Percentiles rank a stretch among this genome's conserved stretches.
Evolutionary conservation across 2,329 filamentous ascomycete genomes (phyloP).

Genomic region (Gaeumannomyces sp.): DNA sequence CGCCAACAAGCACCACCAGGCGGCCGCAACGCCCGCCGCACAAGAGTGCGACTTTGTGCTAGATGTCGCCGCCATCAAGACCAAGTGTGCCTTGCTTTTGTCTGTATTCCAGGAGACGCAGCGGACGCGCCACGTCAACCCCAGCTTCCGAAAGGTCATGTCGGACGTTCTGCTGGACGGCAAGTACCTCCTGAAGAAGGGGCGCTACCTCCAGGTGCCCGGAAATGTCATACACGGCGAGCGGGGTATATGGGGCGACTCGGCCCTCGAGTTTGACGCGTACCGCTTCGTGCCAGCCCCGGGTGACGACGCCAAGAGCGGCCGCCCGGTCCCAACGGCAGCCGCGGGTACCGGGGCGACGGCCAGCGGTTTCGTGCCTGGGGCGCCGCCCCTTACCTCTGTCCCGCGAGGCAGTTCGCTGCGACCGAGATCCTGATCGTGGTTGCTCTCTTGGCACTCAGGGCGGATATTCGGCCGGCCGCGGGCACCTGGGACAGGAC

Average conservation of each 20-base stretch:
- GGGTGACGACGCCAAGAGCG: not conserved
- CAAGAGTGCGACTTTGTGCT: no score
- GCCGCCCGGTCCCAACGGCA: not conserved
- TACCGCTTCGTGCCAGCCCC: conserved; percentile 5
- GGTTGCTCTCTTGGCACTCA: conserved; percentile 8
- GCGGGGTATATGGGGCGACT: conserved; percentile 3
- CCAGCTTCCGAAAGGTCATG: no score
- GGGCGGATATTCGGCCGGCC: no score
- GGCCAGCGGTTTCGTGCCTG: conserved; percentile 26
- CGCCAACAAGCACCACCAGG: not conserved
- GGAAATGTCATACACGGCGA: conserved; percentile 5
- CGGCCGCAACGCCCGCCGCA: no score
- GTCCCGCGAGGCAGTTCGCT: conserved; percentile 27
- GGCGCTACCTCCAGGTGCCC: conserved; percentile 10
- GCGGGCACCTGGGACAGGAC: no score
- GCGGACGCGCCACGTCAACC: not conserved
- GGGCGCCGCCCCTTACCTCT: conserved; percentile 27
- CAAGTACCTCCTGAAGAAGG: conserved; percentile 12
- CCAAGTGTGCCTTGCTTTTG: not conserved
- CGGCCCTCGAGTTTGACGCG: conserved; percentile 9
- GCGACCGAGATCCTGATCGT: conserved; percentile 23
- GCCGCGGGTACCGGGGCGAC: conserved; percentile 18
- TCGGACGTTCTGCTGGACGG: conserved; percentile 4
- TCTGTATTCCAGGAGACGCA: not conserved
- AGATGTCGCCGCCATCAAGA: not conserved